These are phyloP conservation scores for Sodiomyces alkalinus DNA, from an alignment of 2,329 filamentous ascomycete genomes.

Conservation along the genomic window DNA sequence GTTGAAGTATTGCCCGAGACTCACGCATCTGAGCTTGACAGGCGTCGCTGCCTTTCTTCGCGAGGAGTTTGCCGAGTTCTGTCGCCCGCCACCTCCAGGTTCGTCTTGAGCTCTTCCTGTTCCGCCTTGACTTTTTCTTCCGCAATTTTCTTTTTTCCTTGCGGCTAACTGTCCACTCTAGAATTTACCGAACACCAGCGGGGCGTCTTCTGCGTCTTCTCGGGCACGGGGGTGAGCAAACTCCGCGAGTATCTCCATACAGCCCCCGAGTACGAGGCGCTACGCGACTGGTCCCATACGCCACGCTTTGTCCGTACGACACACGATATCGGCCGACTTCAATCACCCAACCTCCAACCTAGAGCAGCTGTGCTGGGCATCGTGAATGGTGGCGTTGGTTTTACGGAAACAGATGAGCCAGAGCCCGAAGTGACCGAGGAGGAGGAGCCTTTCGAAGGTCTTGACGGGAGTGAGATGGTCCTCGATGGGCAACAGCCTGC, in stretches of 20 bases:
- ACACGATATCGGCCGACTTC: neutral
- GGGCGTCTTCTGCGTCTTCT: constrained; percentile 95
- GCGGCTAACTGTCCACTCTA: constrained; percentile 19
- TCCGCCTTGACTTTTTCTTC: neutral
- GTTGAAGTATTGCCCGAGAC: constrained; percentile 76
- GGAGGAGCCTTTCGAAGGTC: constrained; percentile 26
- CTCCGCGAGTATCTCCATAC: constrained; percentile 67
- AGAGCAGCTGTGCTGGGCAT: no score
- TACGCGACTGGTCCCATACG: constrained; percentile 21
- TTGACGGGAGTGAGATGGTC: constrained; percentile 23
- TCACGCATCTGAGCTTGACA: constrained; percentile 89
- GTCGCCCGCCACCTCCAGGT: constrained; percentile 69
- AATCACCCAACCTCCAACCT: neutral
- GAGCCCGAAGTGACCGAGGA: constrained; percentile 23
- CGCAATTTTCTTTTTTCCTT: neutral
- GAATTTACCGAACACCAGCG: constrained; percentile 95
- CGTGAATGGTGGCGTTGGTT: no score
- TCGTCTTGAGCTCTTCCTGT: constrained; percentile 12
- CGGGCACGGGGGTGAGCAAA: constrained; percentile 63
- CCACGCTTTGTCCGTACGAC: neutral
- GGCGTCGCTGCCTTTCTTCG: constrained; percentile 83
- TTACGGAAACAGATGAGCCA: constrained; percentile 22
- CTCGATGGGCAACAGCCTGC: constrained; percentile 13
- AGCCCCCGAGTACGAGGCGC: constrained; percentile 28
- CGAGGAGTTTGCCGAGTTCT: constrained; percentile 72